These are phyloP conservation scores for Leucosporidium yakuticum DNA, from an alignment of 768 basidiomycete genomes.

Conservation along the genomic window DNA sequence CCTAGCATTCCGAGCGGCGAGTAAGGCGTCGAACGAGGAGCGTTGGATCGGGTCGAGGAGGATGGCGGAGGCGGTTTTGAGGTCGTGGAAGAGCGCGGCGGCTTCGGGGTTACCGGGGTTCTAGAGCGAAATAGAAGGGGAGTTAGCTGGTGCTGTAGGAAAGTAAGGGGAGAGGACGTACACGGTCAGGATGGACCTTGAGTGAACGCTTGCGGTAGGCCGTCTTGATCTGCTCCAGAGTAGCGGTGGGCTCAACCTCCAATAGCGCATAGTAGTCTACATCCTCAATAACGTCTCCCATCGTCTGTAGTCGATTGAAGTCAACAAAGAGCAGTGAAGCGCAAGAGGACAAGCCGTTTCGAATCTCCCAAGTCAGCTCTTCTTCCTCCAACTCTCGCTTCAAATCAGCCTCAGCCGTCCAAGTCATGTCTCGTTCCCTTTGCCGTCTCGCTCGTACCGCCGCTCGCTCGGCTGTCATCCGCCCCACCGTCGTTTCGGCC, in stretches of 20 bases:
- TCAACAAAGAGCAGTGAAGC: no score
- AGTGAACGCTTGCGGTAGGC: slow-evolving; percentile 37
- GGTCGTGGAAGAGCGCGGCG: slow-evolving; percentile 36
- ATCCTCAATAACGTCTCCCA: neutral
- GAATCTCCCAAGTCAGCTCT: no score
- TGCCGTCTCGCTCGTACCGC: no score
- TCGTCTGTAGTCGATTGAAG: no score
- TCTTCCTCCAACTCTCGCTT: no score
- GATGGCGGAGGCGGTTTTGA: slow-evolving; percentile 31
- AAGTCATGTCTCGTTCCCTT: no score
- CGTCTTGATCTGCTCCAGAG: slow-evolving; percentile 29
- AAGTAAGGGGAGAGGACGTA: neutral
- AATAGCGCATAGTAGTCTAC: slow-evolving; percentile 35
- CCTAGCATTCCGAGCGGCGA: slow-evolving; percentile 25
- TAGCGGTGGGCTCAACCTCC: slow-evolving; percentile 24
- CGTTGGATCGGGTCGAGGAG: slow-evolving; percentile 33
- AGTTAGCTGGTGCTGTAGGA: neutral
- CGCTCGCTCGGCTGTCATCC: neutral
- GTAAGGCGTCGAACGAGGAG: slow-evolving; percentile 26
- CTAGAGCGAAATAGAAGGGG: neutral
- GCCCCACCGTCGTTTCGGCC: neutral
- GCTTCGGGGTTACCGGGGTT: slow-evolving; percentile 36
- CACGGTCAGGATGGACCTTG: slow-evolving; percentile 39
- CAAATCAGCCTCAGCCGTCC: no score
- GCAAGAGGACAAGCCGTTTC: no score